These are phyloP conservation scores for Chaetomium sp. DNA, from an alignment of 2,329 filamentous ascomycete species.

Conservation along the genomic window DNA sequence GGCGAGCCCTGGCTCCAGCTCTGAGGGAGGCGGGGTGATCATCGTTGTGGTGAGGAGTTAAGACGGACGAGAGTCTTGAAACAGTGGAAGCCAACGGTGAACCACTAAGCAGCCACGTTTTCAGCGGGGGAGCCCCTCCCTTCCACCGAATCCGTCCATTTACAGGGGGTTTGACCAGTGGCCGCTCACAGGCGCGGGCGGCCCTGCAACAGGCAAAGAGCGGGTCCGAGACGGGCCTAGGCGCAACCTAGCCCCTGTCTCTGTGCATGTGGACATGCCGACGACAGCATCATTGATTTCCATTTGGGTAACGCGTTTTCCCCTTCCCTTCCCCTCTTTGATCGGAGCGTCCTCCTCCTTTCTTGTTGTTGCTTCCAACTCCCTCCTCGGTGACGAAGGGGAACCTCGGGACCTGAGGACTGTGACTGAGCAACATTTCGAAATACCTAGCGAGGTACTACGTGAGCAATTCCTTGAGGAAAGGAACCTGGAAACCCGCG, in stretches of 20 bases:
- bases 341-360: constrained; percentile 5
- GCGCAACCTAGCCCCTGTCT: neutral
- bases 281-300: neutral
- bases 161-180: neutral
- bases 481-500: neutral
- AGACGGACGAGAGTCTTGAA: too few species aligned
- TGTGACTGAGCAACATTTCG: neutral
- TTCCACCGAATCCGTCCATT: too few species aligned
- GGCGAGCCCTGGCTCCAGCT: neutral
- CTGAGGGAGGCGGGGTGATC: constrained; percentile 1
- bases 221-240: constrained; percentile 1
- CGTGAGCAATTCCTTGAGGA: too few species aligned
- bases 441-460: too few species aligned
- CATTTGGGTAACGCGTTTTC: neutral
- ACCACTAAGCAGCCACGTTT: too few species aligned
- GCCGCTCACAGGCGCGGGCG: neutral
- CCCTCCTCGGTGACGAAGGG: neutral
- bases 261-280: neutral
- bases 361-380: neutral
- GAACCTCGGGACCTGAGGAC: neutral
- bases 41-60: neutral
- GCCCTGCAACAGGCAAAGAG: neutral
- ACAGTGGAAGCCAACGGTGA: too few species aligned
- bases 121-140: too few species aligned
- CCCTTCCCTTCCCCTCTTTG: constrained; percentile 10